These are phyloP conservation scores for Leccinum obscurum DNA, from an alignment of 768 basidiomycete genomes.

Conservation along the genomic window DNA sequence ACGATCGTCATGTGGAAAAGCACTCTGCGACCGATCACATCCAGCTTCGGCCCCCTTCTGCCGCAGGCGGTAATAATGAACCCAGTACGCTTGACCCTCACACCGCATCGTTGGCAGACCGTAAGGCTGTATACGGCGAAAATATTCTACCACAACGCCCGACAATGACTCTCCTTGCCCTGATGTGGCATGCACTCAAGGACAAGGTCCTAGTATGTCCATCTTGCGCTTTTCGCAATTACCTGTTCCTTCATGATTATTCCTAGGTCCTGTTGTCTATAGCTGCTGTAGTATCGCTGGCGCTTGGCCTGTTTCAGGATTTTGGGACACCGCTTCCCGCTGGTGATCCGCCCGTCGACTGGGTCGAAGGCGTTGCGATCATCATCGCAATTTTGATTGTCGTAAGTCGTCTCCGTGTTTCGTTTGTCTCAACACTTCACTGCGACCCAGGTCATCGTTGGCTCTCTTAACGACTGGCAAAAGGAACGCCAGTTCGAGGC, in stretches of 20 bases:
- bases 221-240: neutral
- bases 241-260: conserved; percentile 8
- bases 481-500: conserved; percentile 95
- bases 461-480: conserved; percentile 96
- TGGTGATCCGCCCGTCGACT: conserved; percentile 80
- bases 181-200: conserved; percentile 87
- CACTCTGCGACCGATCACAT: neutral
- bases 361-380: conserved; percentile 94
- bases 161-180: conserved; percentile 64
- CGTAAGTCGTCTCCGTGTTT: conserved; percentile 41
- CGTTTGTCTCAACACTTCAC: neutral
- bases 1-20: conserved; percentile 20
- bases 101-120: conserved; percentile 49
- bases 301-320: conserved; percentile 92
- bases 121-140: conserved; percentile 68
- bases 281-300: conserved; percentile 90
- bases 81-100: conserved; percentile 11
- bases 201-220: conserved; percentile 83
- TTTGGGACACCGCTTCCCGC: conserved; percentile 68
- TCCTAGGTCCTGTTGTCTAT: conserved; percentile 81
- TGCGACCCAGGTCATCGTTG: conserved; percentile 71
- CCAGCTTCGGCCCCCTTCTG: conserved; percentile 15
- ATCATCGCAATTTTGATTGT: conserved; percentile 76
- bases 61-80: conserved; percentile 2
- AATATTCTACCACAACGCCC: conserved; percentile 74